A percentile compares a stretch with the other conserved stretches of the same genome.
phyloP scores from a whole-genome alignment of 2,329 filamentous ascomycete genomes.

The Geoglossum cookeanum region DNA sequence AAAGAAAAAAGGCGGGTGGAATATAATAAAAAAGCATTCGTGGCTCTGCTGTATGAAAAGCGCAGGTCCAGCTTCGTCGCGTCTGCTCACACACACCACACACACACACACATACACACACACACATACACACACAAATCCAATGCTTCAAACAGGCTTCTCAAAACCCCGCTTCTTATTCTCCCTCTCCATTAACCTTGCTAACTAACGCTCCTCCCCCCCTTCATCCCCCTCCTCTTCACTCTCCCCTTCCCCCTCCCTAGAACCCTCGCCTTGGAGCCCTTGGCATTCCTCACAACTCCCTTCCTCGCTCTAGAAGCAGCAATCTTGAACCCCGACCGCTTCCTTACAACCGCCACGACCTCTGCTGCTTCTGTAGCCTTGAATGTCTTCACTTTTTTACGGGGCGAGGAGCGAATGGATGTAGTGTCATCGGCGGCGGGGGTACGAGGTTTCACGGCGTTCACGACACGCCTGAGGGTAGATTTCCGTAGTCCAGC shows the following conservation, averaged over 20 bases:
- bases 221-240: neutral
- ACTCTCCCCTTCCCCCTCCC: neutral
- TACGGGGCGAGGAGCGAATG: neutral
- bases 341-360: neutral
- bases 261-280: neutral
- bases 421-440: neutral
- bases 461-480: neutral
- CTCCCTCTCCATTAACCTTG: too few species aligned
- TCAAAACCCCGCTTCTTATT: too few species aligned
- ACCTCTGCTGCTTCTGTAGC: neutral
- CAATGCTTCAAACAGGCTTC: too few species aligned
- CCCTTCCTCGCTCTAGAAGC: neutral
- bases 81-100: too few species aligned
- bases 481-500: neutral
- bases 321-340: neutral
- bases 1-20: too few species aligned
- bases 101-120: too few species aligned
- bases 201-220: too few species aligned
- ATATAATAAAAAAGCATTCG: too few species aligned
- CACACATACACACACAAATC: too few species aligned
- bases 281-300: neutral
- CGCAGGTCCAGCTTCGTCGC: too few species aligned
- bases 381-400: slow-evolving; percentile 1
- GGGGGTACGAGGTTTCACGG: neutral
- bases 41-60: too few species aligned